Conservation (phyloP, 208 protist species). For the Phytomonas sp. region DNA sequence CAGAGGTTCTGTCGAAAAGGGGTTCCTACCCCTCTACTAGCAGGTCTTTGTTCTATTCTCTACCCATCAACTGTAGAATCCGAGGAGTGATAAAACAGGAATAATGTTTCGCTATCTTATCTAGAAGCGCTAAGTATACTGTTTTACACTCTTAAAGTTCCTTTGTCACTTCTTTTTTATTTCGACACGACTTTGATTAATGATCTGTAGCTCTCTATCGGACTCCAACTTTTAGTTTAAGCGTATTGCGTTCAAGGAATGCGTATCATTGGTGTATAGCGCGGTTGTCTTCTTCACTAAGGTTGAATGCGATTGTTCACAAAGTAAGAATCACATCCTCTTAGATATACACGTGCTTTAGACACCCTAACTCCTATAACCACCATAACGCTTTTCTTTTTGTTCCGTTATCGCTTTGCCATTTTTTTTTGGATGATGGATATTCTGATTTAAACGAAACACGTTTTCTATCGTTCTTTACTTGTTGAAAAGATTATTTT, state of each 20-base stretch:
- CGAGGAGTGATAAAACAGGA: not conserved
- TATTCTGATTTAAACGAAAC: not conserved
- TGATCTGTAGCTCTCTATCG: not conserved
- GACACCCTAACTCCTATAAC: not conserved
- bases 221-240: not conserved
- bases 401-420: not conserved
- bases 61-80: not conserved
- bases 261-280: not conserved
- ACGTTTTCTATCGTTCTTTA: not conserved
- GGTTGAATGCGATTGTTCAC: not conserved
- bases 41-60: slow-evolving; percentile 3
- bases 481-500: not conserved
- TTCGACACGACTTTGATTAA: not conserved
- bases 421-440: not conserved
- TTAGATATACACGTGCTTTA: not conserved
- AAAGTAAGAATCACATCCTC: not conserved
- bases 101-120: not conserved
- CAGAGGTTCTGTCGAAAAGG: slow-evolving; percentile 10
- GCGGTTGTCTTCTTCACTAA: not conserved
- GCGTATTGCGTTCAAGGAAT: not conserved
- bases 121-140: not conserved
- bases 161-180: not conserved
- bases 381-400: not conserved
- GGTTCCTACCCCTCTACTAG: not conserved
- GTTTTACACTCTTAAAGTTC: not conserved